Evolutionary conservation across 2,329 filamentous ascomycete genomes (phyloP).

Genomic region (Verticillium nubilum): DNA sequence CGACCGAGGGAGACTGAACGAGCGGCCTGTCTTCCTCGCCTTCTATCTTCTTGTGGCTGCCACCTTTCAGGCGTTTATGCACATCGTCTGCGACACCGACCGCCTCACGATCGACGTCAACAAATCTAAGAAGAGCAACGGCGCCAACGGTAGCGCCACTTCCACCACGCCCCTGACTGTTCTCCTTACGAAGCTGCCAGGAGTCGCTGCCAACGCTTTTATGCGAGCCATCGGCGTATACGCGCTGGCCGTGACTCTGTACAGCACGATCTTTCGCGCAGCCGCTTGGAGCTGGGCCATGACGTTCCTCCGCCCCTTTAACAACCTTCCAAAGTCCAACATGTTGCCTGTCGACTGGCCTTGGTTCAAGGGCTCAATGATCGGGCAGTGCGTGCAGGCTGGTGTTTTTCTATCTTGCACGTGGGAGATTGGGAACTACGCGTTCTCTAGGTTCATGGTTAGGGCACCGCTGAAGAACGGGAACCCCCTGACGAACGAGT

Average conservation of each 20-base stretch:
- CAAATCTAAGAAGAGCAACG: neutral
- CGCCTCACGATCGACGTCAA: conserved; percentile 46
- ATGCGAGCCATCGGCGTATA: conserved; percentile 35
- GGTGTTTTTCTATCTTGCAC: conserved; percentile 63
- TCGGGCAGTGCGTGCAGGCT: conserved; percentile 52
- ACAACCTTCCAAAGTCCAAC: conserved; percentile 68
- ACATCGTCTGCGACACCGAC: conserved; percentile 72
- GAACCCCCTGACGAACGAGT: conserved; percentile 76
- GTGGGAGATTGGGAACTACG: conserved; percentile 71
- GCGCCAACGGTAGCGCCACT: conserved; percentile 7
- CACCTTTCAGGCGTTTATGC: conserved; percentile 60
- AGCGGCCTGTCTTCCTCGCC: conserved; percentile 77
- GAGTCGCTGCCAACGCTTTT: conserved; percentile 28
- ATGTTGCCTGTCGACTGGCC: conserved; percentile 42
- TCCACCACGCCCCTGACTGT: conserved; percentile 18
- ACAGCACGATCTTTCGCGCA: conserved; percentile 56
- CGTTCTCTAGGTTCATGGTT: conserved; percentile 76
- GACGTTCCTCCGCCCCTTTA: conserved; percentile 64
- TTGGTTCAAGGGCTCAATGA: conserved; percentile 29
- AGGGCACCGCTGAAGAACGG: conserved; percentile 78
- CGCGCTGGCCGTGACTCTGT: conserved; percentile 48
- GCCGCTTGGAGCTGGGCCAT: conserved; percentile 66
- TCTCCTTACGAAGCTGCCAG: conserved; percentile 32
- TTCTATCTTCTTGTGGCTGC: conserved; percentile 65
- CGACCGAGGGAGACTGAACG: conserved; percentile 75